Base-by-base conservation (phyloP, 441 rosid species). In the Aquilaria agallochum region DNA sequence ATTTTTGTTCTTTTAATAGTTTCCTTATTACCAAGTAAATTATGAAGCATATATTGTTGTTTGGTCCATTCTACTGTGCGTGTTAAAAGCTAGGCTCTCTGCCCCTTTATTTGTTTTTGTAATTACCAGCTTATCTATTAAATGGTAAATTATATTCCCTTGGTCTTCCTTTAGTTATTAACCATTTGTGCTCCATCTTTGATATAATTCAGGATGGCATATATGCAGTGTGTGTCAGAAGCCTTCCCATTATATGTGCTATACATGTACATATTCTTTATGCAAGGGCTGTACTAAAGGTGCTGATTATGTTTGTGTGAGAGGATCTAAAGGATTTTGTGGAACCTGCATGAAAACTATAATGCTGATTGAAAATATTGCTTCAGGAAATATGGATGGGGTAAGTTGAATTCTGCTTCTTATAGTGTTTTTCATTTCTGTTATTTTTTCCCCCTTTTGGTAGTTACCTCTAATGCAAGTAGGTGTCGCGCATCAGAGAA, bases 241-340 rank as follows among this genome's bases (percentile, higher is more conserved):
- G 79, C 83, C 90, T 72, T 87, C 98, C 2, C 72, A 81, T 80
- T 86, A 82, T 74, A 80, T 90, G 97, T 96, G 99, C 79, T 93
- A 96, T 70, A 96, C 99, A 20, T 96, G 99, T 80, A 89, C 99
- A 0, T 93, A 85, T 83, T 93, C 99, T 52, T 75, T 83, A 64
- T 96, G 99, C 80, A 96, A 96, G 76, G 87, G 84, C 68, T 96
- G 99, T 71, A 83, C 86, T 44, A 84, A 80, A 78, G 92, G 76
- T 78, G 96, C 97, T 56, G 97, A 93, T 82, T 93, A 84, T 44
- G 79, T 86, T 12, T 77, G 81, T 74, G 84, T 90, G 13, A 72
- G 96, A 70, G 95, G 83, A 53, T 87, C 76, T 73, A 87, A 86
- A 75, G 99, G 99, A 60, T 82, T 96, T 70, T 96, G 99, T 63